A percentile compares a stretch with the other conserved stretches of the same genome.
Evolutionary conservation across 306 rosid species (phyloP).

Genomic region (Abrus precatorius): DNA sequence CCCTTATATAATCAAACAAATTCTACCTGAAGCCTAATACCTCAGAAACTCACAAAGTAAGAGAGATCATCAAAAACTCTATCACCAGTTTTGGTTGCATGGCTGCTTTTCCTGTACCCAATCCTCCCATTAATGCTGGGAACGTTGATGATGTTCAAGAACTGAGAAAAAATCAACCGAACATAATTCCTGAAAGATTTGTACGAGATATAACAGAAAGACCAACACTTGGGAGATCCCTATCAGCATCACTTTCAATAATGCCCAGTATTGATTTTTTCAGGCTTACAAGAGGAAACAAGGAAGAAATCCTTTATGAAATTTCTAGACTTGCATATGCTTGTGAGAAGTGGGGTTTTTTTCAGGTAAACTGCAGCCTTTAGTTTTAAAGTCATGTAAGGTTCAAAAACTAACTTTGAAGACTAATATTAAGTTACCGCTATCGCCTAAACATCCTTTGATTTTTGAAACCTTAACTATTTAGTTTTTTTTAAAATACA

Average conservation of each 20-base stretch:
- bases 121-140: slow-evolving; percentile 67
- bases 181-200: slow-evolving; percentile 83
- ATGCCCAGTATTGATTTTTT: slow-evolving; percentile 83
- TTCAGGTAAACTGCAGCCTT: slow-evolving; percentile 69
- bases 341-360: slow-evolving; percentile 92
- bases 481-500: too few species aligned
- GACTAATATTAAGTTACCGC: too few species aligned
- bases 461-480: too few species aligned
- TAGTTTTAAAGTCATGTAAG: background rate
- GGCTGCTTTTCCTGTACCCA: slow-evolving; percentile 61
- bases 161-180: slow-evolving; percentile 71
- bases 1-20: too few species aligned
- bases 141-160: slow-evolving; percentile 97
- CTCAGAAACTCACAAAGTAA: too few species aligned
- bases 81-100: slow-evolving; percentile 46
- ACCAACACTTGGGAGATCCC: slow-evolving; percentile 58
- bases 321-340: slow-evolving; percentile 70
- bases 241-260: slow-evolving; percentile 45
- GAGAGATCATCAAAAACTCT: too few species aligned
- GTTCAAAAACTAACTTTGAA: background rate
- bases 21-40: too few species aligned
- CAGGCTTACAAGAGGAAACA: slow-evolving; percentile 63
- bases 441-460: background rate
- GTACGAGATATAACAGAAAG: slow-evolving; percentile 78
- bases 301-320: slow-evolving; percentile 58